phyloP scores from a whole-genome alignment of 179 eudicot genomes.

The Silene noctiflora region DNA sequence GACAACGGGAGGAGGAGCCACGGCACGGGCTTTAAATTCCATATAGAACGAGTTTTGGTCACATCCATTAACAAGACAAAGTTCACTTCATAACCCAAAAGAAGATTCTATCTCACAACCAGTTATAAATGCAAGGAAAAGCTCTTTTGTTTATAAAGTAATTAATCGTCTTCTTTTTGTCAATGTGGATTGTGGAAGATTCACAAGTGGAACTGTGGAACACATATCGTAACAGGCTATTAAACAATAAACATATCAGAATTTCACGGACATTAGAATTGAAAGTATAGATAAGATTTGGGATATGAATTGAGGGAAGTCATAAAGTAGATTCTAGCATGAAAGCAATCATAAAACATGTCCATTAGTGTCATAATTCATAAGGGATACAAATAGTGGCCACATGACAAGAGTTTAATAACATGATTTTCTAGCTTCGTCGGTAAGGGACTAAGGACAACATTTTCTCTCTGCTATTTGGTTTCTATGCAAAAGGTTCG shows the following conservation, averaged over 20 bases:
- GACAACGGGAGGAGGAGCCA: not conserved
- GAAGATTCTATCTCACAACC: too few relatives aligned
- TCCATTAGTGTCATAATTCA: not conserved
- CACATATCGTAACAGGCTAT: too few relatives aligned
- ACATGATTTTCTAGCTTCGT: conserved; percentile 1
- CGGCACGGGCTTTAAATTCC: not conserved
- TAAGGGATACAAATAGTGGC: too few relatives aligned
- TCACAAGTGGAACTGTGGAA: too few relatives aligned
- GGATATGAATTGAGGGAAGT: not conserved
- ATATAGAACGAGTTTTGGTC: not conserved
- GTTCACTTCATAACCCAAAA: too few relatives aligned
- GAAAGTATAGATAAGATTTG: not conserved
- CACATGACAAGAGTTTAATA: too few relatives aligned
- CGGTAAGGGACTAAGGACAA: not conserved
- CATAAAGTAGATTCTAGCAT: not conserved
- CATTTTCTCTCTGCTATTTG: not conserved
- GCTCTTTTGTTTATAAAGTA: too few relatives aligned
- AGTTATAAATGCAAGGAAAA: too few relatives aligned
- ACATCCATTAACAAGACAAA: not conserved
- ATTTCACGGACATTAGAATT: not conserved
- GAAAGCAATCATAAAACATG: too few relatives aligned
- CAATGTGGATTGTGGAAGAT: too few relatives aligned
- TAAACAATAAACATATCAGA: not conserved
- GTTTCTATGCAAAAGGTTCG: not conserved
- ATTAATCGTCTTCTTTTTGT: too few relatives aligned